A percentile compares a stretch with the other conserved stretches of the same genome.
Conservation (phyloP, 2,329 filamentous ascomycete species). For the Lasiodiplodia sp. region DNA sequence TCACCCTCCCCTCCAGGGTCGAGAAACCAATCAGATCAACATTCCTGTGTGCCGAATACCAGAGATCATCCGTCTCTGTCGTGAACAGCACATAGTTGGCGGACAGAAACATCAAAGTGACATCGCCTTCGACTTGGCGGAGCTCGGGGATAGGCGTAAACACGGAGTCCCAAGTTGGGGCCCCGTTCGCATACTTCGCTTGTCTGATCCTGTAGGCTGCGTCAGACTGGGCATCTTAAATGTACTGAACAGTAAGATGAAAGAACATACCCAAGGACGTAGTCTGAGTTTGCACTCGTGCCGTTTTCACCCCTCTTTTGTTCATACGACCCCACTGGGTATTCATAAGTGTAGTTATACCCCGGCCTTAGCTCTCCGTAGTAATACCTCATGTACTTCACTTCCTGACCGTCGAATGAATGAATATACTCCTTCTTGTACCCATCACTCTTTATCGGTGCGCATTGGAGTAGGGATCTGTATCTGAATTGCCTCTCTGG, state of each 20-base stretch:
- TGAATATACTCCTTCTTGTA: neutral
- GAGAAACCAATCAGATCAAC: too few species aligned
- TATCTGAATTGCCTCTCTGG: slow-evolving; percentile 33
- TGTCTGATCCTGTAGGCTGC: neutral
- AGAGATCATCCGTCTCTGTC: slow-evolving; percentile 40
- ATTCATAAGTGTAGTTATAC: slow-evolving; percentile 5
- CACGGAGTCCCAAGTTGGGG: neutral
- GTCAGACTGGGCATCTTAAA: neutral
- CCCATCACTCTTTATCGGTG: neutral
- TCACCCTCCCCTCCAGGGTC: neutral
- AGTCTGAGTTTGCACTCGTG: neutral
- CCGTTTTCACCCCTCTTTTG: neutral
- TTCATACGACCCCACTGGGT: neutral
- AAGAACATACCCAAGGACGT: neutral
- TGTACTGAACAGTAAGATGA: too few species aligned
- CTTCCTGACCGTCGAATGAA: neutral
- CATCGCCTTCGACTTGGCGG: slow-evolving; percentile 39
- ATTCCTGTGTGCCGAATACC: slow-evolving; percentile 39
- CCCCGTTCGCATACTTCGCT: neutral
- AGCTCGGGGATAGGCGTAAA: slow-evolving; percentile 40
- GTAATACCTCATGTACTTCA: slow-evolving; percentile 21
- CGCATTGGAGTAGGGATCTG: neutral
- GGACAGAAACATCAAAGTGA: slow-evolving; percentile 42
- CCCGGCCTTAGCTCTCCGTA: slow-evolving; percentile 7
- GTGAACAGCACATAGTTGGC: slow-evolving; percentile 39